These are phyloP conservation scores for Herpetospermum pedunculosum DNA, from an alignment of 306 rosid species.

Conservation along the genomic window DNA sequence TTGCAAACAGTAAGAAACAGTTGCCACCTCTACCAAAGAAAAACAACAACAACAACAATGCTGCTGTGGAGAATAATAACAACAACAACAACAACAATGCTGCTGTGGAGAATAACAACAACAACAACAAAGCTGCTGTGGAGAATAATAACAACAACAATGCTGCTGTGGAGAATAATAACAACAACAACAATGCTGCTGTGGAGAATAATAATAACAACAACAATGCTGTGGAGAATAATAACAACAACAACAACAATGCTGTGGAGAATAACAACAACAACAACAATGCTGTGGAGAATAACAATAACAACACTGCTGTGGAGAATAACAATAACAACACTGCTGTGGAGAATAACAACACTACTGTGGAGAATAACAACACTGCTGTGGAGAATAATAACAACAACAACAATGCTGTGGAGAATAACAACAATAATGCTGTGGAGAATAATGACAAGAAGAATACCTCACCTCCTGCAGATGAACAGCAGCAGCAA, in stretches of 20 bases:
- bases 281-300: no score
- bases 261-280: constrained; percentile 6
- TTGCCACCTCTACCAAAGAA: constrained; percentile 80
- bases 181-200: not conserved
- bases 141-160: not conserved
- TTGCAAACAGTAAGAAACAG: constrained; percentile 21
- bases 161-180: constrained; percentile 6
- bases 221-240: no score
- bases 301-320: no score
- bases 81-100: not conserved
- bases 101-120: not conserved
- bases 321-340: not conserved
- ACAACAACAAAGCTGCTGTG: not conserved
- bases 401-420: not conserved
- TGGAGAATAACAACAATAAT: no score
- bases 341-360: no score
- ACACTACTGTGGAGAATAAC: no score
- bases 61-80: constrained; percentile 2
- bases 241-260: not conserved
- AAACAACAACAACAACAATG: constrained; percentile 1
- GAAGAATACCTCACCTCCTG: constrained; percentile 12
- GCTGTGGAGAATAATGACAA: not conserved
- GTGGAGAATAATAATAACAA: not conserved
- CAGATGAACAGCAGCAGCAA: constrained; percentile 18
- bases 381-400: constrained; percentile 10